Base-by-base conservation (phyloP, 345 rosid species). In the Populus ilicifolia region DNA sequence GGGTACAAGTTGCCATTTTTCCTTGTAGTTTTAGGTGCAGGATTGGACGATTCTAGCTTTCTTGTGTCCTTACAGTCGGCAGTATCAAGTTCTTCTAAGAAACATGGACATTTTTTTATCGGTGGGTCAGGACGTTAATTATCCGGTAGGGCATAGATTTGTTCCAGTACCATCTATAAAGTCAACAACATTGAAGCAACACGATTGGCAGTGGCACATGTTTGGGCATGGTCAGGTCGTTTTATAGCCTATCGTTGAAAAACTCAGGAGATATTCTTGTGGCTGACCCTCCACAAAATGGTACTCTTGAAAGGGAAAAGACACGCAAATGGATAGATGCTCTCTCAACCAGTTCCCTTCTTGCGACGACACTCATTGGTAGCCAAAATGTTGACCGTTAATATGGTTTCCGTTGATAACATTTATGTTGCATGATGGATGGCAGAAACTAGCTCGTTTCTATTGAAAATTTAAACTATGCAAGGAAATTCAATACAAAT, bases 171-270 rank as follows among this genome's bases (percentile, higher is more conserved):
- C 18, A 56, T 56, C n/a, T 38, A 20, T 65, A 16, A 20, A n/a
- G 67, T 65, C 70, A 9, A 7, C 35, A 11, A 73, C 23, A 66
- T 44, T 41, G 25, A 61, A 70, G 74, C 81, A 72, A 52, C 11
- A 43, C 46, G 46, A 43, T 43, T 41, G 27, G 2, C 43, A 67
- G 64, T 62, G 52, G 65, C 80, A 27, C 72, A 73, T 80, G 72
- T 72, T 75, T 39, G 38, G 75, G 48, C 48, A 33, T 38, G 76
- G 74, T 69, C 82, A 43, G 39, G 59, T 63, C 54, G 21, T 39
- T 50, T 61, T 48, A n/a, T 65, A 36, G 75, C 69, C 21, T 9
- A 41, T 74, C 79, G 74, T 73, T 20, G 67, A 61, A 67, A 41
- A 65, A 33, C 70, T 73, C 30, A 3, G 68, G 64, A 75, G 66